Evolutionary conservation across 2,329 filamentous ascomycete genomes (phyloP), one percentile per base, ranked within the genome.

Genomic region (Clarireedia sp.): DNA sequence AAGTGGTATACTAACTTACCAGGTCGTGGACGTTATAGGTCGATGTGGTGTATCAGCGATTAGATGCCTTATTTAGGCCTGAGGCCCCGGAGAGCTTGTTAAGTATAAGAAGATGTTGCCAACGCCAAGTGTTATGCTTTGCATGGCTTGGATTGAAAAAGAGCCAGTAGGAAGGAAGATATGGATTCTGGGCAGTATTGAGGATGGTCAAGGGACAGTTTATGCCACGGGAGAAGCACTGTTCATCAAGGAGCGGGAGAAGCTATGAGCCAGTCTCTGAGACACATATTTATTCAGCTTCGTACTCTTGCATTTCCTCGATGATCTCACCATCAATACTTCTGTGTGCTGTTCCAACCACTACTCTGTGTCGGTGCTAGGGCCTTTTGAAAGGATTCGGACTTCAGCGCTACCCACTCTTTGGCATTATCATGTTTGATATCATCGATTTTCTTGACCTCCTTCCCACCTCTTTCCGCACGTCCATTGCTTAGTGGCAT

Each of bases 141-240:
- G 49, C 26, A 17, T 38, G 6, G 19, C 10, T 12, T 51, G 49
- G 49, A 26, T 51, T 17, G 49, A 23, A 14, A 51, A 29, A 26
- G 49, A 51, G 21, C 49, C 49, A 19, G 36, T 24, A 5, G 36
- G 24, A 33, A 51, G 38, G 23, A 51, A 44, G 23, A n/a, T 51
- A 4, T 51, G 49, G 49, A 24, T 51, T n/a, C 14, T 23, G 19
- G 49, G 37, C 5, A 24, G 17, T 16, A 44, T 51, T 44, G 49
- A 51, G 24, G 49, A 51, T 44, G 37, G 49, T 8, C 62, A 73
- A 2, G 76, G 77, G 1, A 68, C 62, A 3, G 68, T 79, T 38
- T 72, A 78, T 63, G 76, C 81, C 5, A 73, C 65, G 17, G 78
- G 71, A 2, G 79, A 84, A 36, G 75, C 71, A n/a, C 62, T 85